Conservation (phyloP, 768 basidiomycete genomes). For the Daedalea quercina region DNA sequence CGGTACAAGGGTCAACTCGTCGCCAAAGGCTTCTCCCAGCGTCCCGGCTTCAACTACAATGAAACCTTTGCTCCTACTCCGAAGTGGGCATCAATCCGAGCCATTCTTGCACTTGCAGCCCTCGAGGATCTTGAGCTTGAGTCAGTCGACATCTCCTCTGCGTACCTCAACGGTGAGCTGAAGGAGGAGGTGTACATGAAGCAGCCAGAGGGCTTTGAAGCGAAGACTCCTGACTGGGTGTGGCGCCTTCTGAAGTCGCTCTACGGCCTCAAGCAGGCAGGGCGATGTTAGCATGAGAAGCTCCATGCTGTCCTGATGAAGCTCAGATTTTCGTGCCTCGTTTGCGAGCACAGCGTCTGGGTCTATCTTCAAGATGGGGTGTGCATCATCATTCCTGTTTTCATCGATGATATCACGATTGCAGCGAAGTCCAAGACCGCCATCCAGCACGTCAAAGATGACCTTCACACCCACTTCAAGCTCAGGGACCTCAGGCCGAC, state of each 20-base stretch:
- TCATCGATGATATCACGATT: conserved; percentile 25
- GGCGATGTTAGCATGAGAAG: conserved; percentile 30
- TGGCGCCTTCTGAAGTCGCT: conserved; percentile 23
- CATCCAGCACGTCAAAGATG: conserved; percentile 1
- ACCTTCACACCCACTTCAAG: background rate
- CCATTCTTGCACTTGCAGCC: conserved; percentile 20
- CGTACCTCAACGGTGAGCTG: conserved; percentile 24
- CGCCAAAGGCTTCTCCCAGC: conserved; percentile 22
- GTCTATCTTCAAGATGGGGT: background rate
- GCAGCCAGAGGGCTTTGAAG: conserved; percentile 19
- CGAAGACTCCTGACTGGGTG: conserved; percentile 6
- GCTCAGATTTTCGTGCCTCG: conserved; percentile 17
- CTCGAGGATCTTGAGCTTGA: conserved; percentile 19
- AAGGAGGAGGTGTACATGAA: conserved; percentile 23
- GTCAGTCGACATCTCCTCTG: conserved; percentile 20
- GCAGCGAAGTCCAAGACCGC: conserved; percentile 17
- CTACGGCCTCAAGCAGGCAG: conserved; percentile 39
- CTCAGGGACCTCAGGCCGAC: conserved; percentile 1
- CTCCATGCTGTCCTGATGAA: conserved; percentile 17
- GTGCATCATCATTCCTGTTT: conserved; percentile 4
- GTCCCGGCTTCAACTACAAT: conserved; percentile 28
- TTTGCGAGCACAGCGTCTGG: conserved; percentile 23
- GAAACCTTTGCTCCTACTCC: conserved; percentile 26
- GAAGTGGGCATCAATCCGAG: conserved; percentile 16
- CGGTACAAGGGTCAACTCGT: conserved; percentile 33